These are phyloP conservation scores for Clonostachys solani DNA, from an alignment of 2,329 filamentous ascomycete genomes.

Conservation along the genomic window DNA sequence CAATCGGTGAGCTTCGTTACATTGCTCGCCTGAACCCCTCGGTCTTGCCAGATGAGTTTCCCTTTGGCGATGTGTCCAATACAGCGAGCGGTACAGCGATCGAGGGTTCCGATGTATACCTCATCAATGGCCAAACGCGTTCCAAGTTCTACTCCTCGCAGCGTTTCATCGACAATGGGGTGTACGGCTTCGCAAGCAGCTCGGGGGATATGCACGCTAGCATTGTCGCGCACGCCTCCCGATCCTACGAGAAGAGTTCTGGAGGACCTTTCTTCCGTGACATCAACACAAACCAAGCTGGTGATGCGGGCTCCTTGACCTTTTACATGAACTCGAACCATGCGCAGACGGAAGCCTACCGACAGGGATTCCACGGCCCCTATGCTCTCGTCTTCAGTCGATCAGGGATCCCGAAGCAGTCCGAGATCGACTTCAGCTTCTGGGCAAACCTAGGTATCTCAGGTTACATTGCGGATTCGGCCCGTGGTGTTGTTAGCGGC, in stretches of 20 bases:
- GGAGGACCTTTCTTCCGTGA: conserved; percentile 65
- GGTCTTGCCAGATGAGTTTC: conserved; percentile 45
- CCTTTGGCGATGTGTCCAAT: conserved; percentile 50
- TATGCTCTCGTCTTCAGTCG: conserved; percentile 59
- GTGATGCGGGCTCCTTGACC: conserved; percentile 52
- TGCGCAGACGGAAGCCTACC: conserved; percentile 55
- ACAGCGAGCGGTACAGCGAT: conserved; percentile 46
- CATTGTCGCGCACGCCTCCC: too few species aligned
- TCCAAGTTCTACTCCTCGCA: conserved; percentile 68
- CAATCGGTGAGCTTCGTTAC: conserved; percentile 58
- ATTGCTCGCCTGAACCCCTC: conserved; percentile 54
- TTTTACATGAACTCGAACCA: conserved; percentile 68
- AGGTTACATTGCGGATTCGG: conserved; percentile 51
- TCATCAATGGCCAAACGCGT: conserved; percentile 58
- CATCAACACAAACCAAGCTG: conserved; percentile 62
- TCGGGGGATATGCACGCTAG: too few species aligned
- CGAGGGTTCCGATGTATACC: conserved; percentile 55
- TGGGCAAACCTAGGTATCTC: conserved; percentile 53
- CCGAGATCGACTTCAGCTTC: conserved; percentile 50
- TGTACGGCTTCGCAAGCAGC: too few species aligned
- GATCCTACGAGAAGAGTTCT: conserved; percentile 34
- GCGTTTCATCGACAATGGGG: conserved; percentile 61
- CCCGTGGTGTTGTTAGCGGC: conserved; percentile 55
- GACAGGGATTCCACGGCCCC: conserved; percentile 62
- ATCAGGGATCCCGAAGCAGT: conserved; percentile 45